Evolutionary conservation across 164 flowering plant genomes (phyloP), one percentile per base, ranked within the genome.

Genomic region (Kingdonia uniflora): DNA sequence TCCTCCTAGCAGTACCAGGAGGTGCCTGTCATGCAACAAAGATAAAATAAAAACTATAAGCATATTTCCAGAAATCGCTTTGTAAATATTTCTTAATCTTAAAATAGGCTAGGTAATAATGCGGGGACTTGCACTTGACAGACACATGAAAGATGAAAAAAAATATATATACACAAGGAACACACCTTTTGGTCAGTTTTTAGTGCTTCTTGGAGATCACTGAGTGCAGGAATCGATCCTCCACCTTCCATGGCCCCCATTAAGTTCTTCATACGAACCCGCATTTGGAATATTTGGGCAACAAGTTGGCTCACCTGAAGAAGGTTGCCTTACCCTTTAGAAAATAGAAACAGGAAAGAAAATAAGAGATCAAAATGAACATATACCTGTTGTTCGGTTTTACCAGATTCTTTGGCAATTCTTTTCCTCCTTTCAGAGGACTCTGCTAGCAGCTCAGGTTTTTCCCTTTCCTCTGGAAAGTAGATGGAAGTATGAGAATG

Each of bases 241-340:
- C 89, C n/a, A n/a, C n/a, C 96, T 76, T 82, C 84, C 95, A 88
- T 84, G 23, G 71, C 78, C 39, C 96, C 99, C 83, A 92, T 76
- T 51, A 92, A 63, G 52, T 92, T 92, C 76, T 92, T 92, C 99
- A 92, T 92, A 1, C 84, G 86, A 45, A 74, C 89, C 12, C 99
- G 91, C 96, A 88, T 92, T 80, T 92, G 95, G 68, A 92, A 92
- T 42, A 92, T 72, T 64, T 92, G 98, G 14, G 96, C 87, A 49
- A 92, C 94, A 48, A 92, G 79, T 77, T 84, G 94, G 73, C 78
- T 87, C 65, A 92, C 98, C 98, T 92, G 35, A 4, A n/a, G n/a
- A n/a, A 29, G 6, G 35, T 29, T 29, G 35, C 35, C 35, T 29
- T 8, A 29, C 35, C 35, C 8, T 29, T 29, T 29, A 29, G 4